Base-by-base conservation (phyloP, 495 filamentous ascomycete species). In the Penicillium paradoxum region DNA sequence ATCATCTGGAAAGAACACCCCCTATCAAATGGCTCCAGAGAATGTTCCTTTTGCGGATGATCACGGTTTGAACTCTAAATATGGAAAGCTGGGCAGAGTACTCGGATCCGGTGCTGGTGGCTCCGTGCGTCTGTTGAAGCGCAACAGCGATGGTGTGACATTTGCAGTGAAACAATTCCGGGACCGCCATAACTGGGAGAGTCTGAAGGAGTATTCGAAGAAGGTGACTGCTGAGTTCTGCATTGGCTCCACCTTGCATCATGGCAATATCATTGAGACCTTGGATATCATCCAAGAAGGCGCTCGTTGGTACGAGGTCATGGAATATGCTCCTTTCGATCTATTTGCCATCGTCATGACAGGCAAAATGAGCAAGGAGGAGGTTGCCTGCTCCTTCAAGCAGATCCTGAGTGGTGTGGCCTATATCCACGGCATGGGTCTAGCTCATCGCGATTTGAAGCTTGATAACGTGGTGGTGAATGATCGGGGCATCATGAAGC, bases 191-290 rank as follows among this genome's bases (percentile, higher is more conserved):
- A 83, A 87, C 4, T 97, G 96, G 71, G 93, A 99, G 67, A 88
- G 86, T 4, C 83, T 93, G 71, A 87, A 87, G 55, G 95, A 97
- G 55, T 99, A 99, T 55, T 88, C 89, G 54, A 99, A 99, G 72
- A 99, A 99, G 63, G 86, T 99, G 48, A 99, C 95, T n/a, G 93
- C 93, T 2, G 93, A 99, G 67, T 99, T 97, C 69, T 99, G 93
- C 69, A 91, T 99, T 62, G 93, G 93, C 9, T 97, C 92, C 3
- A 96, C 95, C 21, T 72, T 99, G 36, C 93, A 97, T 62, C 93
- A 99, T 62, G 93, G 95, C 47, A 99, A 99, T 68, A 91, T 99
- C 57, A 96, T 99, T 63, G 93, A 97, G 68, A 97, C 93, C 8
- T 78, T 99, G 32, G 93, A 99, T 67, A 96, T 99, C 56, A 83